A percentile compares a stretch with the other conserved stretches of the same genome.
phyloP scores from a whole-genome alignment of 345 rosid genomes.

The Hibiscus syriacus region DNA sequence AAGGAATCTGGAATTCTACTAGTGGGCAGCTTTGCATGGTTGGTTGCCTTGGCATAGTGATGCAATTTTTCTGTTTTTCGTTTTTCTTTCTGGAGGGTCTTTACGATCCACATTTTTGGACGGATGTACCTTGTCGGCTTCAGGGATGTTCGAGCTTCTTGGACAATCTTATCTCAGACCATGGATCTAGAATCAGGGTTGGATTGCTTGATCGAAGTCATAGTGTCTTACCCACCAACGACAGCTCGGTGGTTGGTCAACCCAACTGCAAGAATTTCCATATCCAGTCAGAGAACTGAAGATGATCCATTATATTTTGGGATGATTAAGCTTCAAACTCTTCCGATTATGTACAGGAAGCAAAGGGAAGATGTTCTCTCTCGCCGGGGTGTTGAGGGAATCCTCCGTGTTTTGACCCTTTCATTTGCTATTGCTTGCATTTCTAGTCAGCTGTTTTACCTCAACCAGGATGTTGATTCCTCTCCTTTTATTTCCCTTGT shows the following conservation, averaged over 20 bases:
- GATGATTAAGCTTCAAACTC: constrained; percentile 46
- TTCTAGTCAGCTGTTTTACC: constrained; percentile 54
- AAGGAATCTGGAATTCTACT: constrained; percentile 74
- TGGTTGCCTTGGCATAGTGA: constrained; percentile 54
- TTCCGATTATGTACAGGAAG: constrained; percentile 60
- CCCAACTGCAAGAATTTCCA: constrained; percentile 64
- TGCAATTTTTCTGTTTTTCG: constrained; percentile 51
- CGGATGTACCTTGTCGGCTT: constrained; percentile 84
- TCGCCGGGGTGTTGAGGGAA: constrained; percentile 65
- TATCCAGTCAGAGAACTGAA: constrained; percentile 55
- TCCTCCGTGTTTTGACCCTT: constrained; percentile 60
- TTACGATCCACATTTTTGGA: constrained; percentile 62
- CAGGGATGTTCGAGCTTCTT: constrained; percentile 79
- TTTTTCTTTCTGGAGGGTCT: constrained; percentile 85
- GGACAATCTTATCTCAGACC: constrained; percentile 61
- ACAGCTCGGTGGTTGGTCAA: constrained; percentile 67
- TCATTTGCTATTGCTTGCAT: constrained; percentile 67
- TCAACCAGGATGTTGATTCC: constrained; percentile 33
- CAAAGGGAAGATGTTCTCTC: constrained; percentile 84
- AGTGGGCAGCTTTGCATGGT: constrained; percentile 89
- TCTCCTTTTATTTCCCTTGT: constrained; percentile 67
- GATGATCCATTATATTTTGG: constrained; percentile 72
- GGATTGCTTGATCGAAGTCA: constrained; percentile 59
- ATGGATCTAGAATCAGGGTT: constrained; percentile 80
- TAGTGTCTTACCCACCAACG: constrained; percentile 75